These are phyloP conservation scores for Coemansia aciculifera DNA, from an alignment of 192 early-diverging fungal species.

Conservation along the genomic window DNA sequence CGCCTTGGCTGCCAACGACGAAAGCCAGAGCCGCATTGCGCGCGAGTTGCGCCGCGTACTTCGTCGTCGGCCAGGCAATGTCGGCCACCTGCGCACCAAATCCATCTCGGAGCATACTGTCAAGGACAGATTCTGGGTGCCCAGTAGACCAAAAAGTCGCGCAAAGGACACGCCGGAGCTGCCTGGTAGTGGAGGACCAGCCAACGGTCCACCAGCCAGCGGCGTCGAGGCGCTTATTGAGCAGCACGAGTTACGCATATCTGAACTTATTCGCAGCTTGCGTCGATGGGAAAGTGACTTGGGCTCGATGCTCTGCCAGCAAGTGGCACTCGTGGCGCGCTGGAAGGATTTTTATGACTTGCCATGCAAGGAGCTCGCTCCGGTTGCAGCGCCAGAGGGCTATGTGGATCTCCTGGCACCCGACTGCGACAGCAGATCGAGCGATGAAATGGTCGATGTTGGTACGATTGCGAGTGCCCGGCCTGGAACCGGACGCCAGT, in stretches of 20 bases:
- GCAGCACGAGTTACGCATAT: slow-evolving; percentile 46
- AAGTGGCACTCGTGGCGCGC: slow-evolving; percentile 35
- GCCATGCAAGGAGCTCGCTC: slow-evolving; percentile 1
- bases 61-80: slow-evolving; percentile 38
- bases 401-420: background rate
- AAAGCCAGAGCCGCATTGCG: slow-evolving; percentile 41
- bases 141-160: slow-evolving; percentile 21
- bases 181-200: background rate
- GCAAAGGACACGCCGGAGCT: slow-evolving; percentile 19
- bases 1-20: slow-evolving; percentile 21
- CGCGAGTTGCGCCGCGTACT: slow-evolving; percentile 50
- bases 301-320: slow-evolving; percentile 39
- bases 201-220: slow-evolving; percentile 16
- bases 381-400: background rate
- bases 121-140: slow-evolving; percentile 20
- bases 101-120: slow-evolving; percentile 22
- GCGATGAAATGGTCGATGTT: background rate
- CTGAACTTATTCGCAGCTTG: slow-evolving; percentile 35
- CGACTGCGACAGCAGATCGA: slow-evolving; percentile 10
- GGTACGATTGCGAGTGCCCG: slow-evolving; percentile 3
- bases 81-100: slow-evolving; percentile 24
- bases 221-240: slow-evolving; percentile 43
- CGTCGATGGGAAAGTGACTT: slow-evolving; percentile 43
- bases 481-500: background rate
- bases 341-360: slow-evolving; percentile 41